Base-by-base conservation (phyloP, 495 filamentous ascomycete genomes). In the Trichoderma orchidacearum region DNA sequence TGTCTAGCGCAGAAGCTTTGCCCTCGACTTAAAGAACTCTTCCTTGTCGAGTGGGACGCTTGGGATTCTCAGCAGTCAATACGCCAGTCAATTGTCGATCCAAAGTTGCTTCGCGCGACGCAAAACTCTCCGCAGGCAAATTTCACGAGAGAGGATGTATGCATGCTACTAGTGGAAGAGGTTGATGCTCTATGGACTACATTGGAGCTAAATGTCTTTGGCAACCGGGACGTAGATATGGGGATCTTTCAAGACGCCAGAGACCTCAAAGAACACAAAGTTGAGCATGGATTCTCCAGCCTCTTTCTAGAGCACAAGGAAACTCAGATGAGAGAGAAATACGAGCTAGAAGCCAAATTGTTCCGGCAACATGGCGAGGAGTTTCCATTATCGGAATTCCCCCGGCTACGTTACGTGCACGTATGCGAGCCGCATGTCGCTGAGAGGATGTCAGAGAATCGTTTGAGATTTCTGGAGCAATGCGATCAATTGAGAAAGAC, bases 1-100 rank as follows among this genome's bases (percentile, higher is more conserved):
- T 13, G 15, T 30, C 6, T 38, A 1, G 17, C 17, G 41, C 18
- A 30, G 2, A 52, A 51, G 45, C 35, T 59, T 11, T 5, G 53
- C 2, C 58, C 58, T 17, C 48, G 50, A 7, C 48, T 60, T 23
- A 25, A 57, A 25, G 54, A 60, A 21, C 4, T 57, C 5, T 56
- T 48, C 18, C 1, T 57, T 6, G 55, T 50, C 51, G 34, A 51
- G 11, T 57, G 59, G 59, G n/a, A 30, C 31, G 1, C 35, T 38
- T n/a, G 11, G 13, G 3, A 38, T 12, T 38, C 35, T 5, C 13
- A 13, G 35, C 35, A 38, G 17, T 12, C 35, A n/a, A 12, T 38
- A n/a, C 35, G 35, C 12, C 35, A 38, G 35, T 38, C 35, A 38
- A 38, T 38, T n/a, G 35, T 38, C 17, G 5, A 38, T 5, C 35